A percentile compares a stretch with the other conserved stretches of the same genome.
These are phyloP conservation scores for Avena insularis DNA, from an alignment of 176 grass and related monocot genomes.

Conservation along the genomic window DNA sequence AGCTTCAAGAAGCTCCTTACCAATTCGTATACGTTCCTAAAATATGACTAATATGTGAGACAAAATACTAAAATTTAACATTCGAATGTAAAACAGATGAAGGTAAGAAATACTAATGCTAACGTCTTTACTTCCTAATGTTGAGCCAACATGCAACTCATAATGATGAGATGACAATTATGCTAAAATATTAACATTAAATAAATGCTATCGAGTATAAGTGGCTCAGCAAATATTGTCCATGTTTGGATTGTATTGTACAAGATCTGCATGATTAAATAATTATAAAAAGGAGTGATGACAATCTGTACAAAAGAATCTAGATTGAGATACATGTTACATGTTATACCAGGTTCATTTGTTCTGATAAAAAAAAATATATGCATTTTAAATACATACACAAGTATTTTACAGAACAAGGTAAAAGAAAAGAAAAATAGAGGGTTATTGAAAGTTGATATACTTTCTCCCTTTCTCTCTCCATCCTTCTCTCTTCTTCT, in stretches of 20 bases:
- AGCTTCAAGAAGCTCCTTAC: conserved; percentile 97
- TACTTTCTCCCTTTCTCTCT: conserved; percentile 98
- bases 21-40: conserved; percentile 88
- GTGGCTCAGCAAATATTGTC: conserved; percentile 8
- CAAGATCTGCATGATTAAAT: conserved; percentile 1
- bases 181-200: conserved; percentile 3
- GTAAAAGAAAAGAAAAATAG: background rate
- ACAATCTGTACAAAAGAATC: background rate
- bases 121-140: background rate
- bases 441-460: background rate
- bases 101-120: background rate
- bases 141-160: background rate
- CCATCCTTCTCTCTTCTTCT: conserved; percentile 95
- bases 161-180: conserved; percentile 8
- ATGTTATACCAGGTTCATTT: background rate
- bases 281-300: background rate
- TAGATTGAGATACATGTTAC: background rate
- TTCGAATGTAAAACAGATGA: background rate
- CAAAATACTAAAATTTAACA: conserved; percentile 5
- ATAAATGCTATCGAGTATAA: background rate
- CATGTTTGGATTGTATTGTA: background rate
- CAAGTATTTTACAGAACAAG: background rate
- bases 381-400: conserved; percentile 28
- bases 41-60: conserved; percentile 35
- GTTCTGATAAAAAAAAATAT: background rate